Base-by-base conservation (phyloP, 2,329 filamentous ascomycete genomes). In the Amauroascus niger region DNA sequence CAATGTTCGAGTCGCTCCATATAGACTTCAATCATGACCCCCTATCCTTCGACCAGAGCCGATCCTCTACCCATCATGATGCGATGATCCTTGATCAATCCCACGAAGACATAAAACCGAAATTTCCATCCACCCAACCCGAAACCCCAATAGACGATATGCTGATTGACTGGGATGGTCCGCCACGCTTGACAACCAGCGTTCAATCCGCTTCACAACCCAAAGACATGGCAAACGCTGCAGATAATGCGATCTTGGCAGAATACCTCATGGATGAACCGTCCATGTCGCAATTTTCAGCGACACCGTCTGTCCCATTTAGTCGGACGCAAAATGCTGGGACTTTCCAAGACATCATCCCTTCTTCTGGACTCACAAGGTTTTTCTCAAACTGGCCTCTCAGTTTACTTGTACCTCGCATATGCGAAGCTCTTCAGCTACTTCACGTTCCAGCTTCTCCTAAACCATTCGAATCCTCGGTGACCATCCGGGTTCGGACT, bases 261-360 rank as follows among this genome's bases (percentile, higher is more conserved):
- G 81, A 85, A 54, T 77, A 80, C 50, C 80, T 97, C 1, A 83
- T 83, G 47, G 87, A 95, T 61, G 93, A 97, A 66, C 91, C 91
- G 0, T 86, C 85, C 55, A 78, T 84, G 71, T 80, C 79, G 1
- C 93, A 97, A 67, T 97, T 97, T 76, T 86, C 87, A 3, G 78
- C 84, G 49, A 82, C 78, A 2, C 89, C 88, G 0, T 80, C 83
- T 5, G 83, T 95, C 0, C 88, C 90, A 0, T 73, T 95, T 57
- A 87, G 82, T 43, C 79, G 94, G 39, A 98, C 93, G 0, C 93
- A 98, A 69, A 85, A 86, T 57, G 93, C 93, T 2, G 86, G 86
- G 28, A 82, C 80, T 43, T 98, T 97, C 76, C 81, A 81, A 59
- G 93, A 98, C 67, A 94, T 98, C 62, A 82, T 96, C 41, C 94